Evolutionary conservation across 768 basidiomycete genomes (phyloP).

Genomic region (Amanita exitialis): DNA sequence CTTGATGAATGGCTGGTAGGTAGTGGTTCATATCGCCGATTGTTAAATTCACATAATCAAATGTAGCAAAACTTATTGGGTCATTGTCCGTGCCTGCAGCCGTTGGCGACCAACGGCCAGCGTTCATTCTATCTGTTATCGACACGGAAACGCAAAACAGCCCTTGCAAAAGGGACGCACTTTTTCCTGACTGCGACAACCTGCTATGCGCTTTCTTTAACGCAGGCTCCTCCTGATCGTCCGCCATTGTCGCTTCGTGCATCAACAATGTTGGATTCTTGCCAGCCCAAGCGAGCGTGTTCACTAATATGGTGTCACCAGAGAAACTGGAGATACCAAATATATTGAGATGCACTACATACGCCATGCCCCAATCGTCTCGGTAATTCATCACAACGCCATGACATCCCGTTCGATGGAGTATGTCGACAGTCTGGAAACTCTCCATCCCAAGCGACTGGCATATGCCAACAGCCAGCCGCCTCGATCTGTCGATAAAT

Average conservation of each 20-base stretch:
- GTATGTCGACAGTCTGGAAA: conserved; percentile 62
- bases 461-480: conserved; percentile 35
- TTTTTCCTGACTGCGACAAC: conserved; percentile 63
- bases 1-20: conserved; percentile 54
- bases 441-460: conserved; percentile 43
- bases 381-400: conserved; percentile 58
- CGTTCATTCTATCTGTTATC: conserved; percentile 57
- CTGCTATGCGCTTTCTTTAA: conserved; percentile 73
- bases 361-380: conserved; percentile 76
- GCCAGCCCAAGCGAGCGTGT: conserved; percentile 56
- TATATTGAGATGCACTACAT: conserved; percentile 36
- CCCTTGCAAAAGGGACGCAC: conserved; percentile 31
- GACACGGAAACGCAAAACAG: background rate
- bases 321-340: conserved; percentile 59
- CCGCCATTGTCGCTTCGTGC: conserved; percentile 90
- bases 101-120: conserved; percentile 53
- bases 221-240: conserved; percentile 75
- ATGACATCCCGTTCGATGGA: conserved; percentile 64
- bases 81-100: conserved; percentile 14
- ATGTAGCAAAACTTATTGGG: conserved; percentile 30
- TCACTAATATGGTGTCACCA: conserved; percentile 78
- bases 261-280: conserved; percentile 69
- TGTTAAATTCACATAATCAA: conserved; percentile 65
- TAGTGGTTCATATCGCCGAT: conserved; percentile 77
- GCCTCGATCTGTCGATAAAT: conserved; percentile 26